These are phyloP conservation scores for Ogataea methanolica DNA, from an alignment of 805 yeast genomes.

Conservation along the genomic window DNA sequence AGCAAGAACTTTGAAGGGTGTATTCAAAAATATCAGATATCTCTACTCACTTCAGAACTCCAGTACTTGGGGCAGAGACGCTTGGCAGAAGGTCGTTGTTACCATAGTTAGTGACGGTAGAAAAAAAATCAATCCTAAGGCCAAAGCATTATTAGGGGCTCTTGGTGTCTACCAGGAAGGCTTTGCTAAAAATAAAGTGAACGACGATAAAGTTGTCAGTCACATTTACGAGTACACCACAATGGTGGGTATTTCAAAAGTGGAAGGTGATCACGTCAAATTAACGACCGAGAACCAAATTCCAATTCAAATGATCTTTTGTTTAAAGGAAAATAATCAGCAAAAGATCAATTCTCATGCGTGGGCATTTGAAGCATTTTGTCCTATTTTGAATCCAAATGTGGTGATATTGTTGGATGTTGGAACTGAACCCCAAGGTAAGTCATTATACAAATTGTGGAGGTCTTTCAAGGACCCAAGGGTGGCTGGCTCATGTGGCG, in stretches of 20 bases:
- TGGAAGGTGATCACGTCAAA: conserved; percentile 54
- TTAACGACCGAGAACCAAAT: conserved; percentile 59
- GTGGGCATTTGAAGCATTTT: conserved; percentile 95
- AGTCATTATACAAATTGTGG: conserved; percentile 88
- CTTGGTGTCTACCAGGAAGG: conserved; percentile 94
- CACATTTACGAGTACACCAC: conserved; percentile 94
- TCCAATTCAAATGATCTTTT: conserved; percentile 86
- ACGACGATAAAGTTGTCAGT: conserved; percentile 73
- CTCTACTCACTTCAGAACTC: conserved; percentile 59
- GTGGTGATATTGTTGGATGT: conserved; percentile 86
- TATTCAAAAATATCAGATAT: conserved; percentile 79
- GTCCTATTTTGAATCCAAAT: conserved; percentile 74
- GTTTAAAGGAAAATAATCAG: conserved; percentile 84
- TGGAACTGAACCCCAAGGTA: conserved; percentile 86
- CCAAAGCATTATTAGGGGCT: conserved; percentile 77
- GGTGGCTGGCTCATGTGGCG: conserved; percentile 98
- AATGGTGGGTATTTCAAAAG: conserved; percentile 75
- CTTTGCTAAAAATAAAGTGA: conserved; percentile 86
- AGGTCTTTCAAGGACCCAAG: conserved; percentile 70
- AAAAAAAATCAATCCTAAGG: conserved; percentile 69
- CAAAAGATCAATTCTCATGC: conserved; percentile 93
- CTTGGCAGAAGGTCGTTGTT: conserved; percentile 93
- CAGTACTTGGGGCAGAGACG: conserved; percentile 86
- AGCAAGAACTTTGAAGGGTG: conserved; percentile 85
- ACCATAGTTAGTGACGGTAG: conserved; percentile 92